Evolutionary conservation across 495 filamentous ascomycete species (phyloP), one percentile per base, ranked within the genome.

Genomic region (Hyphodiscus hymeniophilus): DNA sequence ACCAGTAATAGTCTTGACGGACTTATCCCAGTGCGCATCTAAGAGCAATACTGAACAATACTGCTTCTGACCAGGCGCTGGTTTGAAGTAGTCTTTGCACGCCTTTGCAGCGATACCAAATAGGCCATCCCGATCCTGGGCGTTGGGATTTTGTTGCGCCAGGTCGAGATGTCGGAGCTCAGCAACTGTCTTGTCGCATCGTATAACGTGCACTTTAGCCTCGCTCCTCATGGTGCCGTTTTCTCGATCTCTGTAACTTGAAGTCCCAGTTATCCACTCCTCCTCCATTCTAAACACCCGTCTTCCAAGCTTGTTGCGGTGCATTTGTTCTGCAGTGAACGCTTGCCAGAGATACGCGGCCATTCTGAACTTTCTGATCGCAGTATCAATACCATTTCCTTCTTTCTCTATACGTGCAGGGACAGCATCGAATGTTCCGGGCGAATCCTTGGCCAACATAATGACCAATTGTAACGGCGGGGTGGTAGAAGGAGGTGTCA

Each of bases 311-410:
- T 80, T 82, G 63, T 91, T 84, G 48, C 88, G 85, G 63, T 77
- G 83, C 89, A 95, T 95, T 60, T 96, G 89, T 60, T 95, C 89
- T 11, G 85, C 87, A 0, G 90, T 96, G 59, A 92, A 95, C 7
- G 89, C 87, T 62, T 95, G 90, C 90, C 90, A 96, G 2, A 96
- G 73, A 61, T 95, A 94, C 15, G 88, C 89, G 18, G 88, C 82
- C 80, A 89, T 94, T 45, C 88, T 77, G 58, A 87, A 94, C 63
- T 95, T 95, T 47, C 77, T 75, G 53, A 92, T 75, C 0, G 90
- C 90, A 11, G 72, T 79, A 2, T 91, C 84, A 24, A 95, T 57
- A 2, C 74, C 76, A 60, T 91, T 91, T 3, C 85, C 89, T 71
- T 94, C 89, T 47, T 76, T 76, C 59, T 85, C 78, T 34, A 75